Base-by-base conservation (phyloP, 768 basidiomycete genomes). In the Cystobasidium ongulense region DNA sequence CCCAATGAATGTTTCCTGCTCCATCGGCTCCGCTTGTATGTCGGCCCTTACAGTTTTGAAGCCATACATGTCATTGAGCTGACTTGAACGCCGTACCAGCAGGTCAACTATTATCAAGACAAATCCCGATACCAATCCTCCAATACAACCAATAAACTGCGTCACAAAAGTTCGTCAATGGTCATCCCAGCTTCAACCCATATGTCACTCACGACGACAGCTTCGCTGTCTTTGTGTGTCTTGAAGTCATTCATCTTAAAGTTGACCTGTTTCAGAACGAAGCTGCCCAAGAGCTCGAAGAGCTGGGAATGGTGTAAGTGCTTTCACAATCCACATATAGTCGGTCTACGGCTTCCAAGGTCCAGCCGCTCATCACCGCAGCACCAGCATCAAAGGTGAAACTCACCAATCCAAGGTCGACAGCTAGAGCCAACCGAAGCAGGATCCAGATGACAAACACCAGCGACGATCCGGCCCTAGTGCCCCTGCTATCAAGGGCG, bases 281-380 rank as follows among this genome's bases (percentile, higher is more conserved):
- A 64, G 39, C 31, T 35, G 23, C 63, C 63, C 35, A 64, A 17
- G 36, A 64, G 63, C 35, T 64, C 63, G 38, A 64, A 64, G 4
- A 64, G 2, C 63, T 64, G 18, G 38, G 13, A 66, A 11, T 23
- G 15, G 21, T 7, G 13, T 7, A 13, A 13, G 13, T 46, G n/a
- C 43, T 13, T 46, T 13, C n/a, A n/a, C n/a, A 46, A 13, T 13
- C n/a, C 13, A 13, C n/a, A 13, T 46, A 13, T 46, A n/a, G 13
- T n/a, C 13, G n/a, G 43, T n/a, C 13, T 46, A n/a, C 43, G 43
- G 43, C 43, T 13, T 13, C n/a, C 43, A 13, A 46, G n/a, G n/a
- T n/a, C n/a, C n/a, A n/a, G n/a, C n/a, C n/a, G n/a, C n/a, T n/a
- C n/a, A n/a, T n/a, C n/a, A n/a, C n/a, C n/a, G n/a, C n/a, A n/a